A percentile compares a stretch with the other conserved stretches of the same genome.
phyloP scores from a whole-genome alignment of 257 asterid species.

The Gentiana straminea region DNA sequence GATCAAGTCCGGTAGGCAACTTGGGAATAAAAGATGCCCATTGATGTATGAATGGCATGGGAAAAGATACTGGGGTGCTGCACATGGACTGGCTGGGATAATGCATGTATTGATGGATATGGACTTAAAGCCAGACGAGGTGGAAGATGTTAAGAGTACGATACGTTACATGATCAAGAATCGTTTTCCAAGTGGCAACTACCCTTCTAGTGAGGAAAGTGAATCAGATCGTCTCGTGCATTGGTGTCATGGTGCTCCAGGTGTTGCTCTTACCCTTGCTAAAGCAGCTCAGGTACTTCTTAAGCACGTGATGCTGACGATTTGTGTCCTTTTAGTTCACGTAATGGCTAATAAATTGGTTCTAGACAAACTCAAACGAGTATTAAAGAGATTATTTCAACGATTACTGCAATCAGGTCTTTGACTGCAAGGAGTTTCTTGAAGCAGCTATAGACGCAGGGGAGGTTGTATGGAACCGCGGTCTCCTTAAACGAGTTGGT shows the following conservation, averaged over 20 bases:
- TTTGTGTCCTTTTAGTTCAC: neutral
- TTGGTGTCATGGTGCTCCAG: constrained; percentile 90
- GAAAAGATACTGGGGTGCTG: constrained; percentile 72
- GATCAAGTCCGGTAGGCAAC: constrained; percentile 40
- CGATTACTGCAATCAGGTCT: constrained; percentile 23
- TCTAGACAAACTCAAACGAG: no score
- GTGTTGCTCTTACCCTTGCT: constrained; percentile 54
- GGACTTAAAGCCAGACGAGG: constrained; percentile 40
- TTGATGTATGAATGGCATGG: constrained; percentile 67
- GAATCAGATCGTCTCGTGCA: constrained; percentile 49
- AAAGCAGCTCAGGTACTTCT: constrained; percentile 63
- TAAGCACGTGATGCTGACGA: neutral
- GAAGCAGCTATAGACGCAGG: constrained; percentile 75
- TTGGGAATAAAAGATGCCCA: constrained; percentile 40
- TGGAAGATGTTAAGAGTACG: constrained; percentile 52
- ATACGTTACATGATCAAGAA: constrained; percentile 50
- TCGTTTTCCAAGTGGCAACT: constrained; percentile 53
- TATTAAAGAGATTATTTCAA: no score
- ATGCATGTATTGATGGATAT: constrained; percentile 46
- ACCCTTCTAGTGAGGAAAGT: constrained; percentile 52
- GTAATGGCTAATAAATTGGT: neutral
- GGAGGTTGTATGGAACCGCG: constrained; percentile 75
- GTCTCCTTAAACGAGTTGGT: constrained; percentile 64
- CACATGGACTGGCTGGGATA: constrained; percentile 83
- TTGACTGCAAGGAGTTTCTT: constrained; percentile 43